Base-by-base conservation (phyloP, 2,329 filamentous ascomycete genomes). In the Apiospora arundinis region DNA sequence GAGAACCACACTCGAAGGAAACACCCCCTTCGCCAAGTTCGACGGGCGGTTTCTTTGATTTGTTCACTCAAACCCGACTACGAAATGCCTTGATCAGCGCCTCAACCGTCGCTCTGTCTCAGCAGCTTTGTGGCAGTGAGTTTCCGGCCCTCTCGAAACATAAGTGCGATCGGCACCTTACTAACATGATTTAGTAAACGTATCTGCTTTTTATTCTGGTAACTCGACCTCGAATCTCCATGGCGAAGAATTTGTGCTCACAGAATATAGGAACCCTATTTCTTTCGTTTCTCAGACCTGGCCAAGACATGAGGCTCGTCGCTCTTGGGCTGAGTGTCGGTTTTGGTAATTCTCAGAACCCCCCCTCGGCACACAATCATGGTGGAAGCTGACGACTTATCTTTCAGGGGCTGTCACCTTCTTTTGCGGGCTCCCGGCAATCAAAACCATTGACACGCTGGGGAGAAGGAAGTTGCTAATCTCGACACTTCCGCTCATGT, bases 151-250 rank as follows among this genome's bases (percentile, higher is more conserved):
- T 11, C 1, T 23, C 25, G 16, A 42, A 25, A 77, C 14, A 32
- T 37, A 12, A 46, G 5, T 77, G 2, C 80, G 72, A 25, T 12
- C 44, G 2, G n/a, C 65, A 40, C 52, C 42, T 25, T 60, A 46
- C 72, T 76, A 70, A 82, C 40, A 37, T 72, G 44, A 18, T 66
- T 25, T 40, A 82, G 79, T 82, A 70, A 85, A 84, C 23, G 78
- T 85, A 0, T 77, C 85, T 4, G 83, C 84, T 0, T 86, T 86
- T 68, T 86, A 86, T 73, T 85, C 83, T 0, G 80, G 83, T 81
- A 77, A 14, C 9, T 28, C 1, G 11, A 23, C 56, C 8, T n/a
- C 37, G 1, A 18, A n/a, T n/a, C 21, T 28, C 4, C 4, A 28
- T n/a, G n/a, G n/a, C n/a, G 11, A 6, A 5, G n/a, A 12, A 8